Base-by-base conservation (phyloP, 2,329 filamentous ascomycete genomes). In the Teratosphaeria destructans region DNA sequence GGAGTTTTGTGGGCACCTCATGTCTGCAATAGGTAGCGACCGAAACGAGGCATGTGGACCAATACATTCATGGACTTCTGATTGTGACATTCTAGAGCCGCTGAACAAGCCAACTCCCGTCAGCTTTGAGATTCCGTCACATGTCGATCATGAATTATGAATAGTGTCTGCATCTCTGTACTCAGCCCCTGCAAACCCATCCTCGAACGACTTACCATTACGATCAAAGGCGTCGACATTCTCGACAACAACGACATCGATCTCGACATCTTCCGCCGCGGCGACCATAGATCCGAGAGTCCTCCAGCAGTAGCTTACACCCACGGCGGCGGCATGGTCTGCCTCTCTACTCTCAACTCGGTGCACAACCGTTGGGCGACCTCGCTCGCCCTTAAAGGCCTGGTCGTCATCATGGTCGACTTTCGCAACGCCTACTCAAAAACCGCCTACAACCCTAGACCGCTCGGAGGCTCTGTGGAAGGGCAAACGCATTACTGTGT, bases 281-380 rank as follows among this genome's bases (percentile, higher is more conserved):
- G 60, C 3, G 59, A 52, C n/a, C 57, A 64, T 4, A 32, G 39
- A 0, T 58, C 57, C 11, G 47, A 57, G 35, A 56, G 56, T 4
- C 54, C 70, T 5, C 67, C 70, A 10, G 61, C 57, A 16, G 65
- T 72, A 0, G n/a, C 70, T 5, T 70, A 71, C 61, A 56, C 65
- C 12, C 68, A 72, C 26, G 67, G 70, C 27, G 70, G 69, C n/a
- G 68, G 68, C 10, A 70, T 70, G 67, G 61, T 62, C 43, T 56
- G 60, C 49, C 49, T 62, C 39, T 55, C 43, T 11, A 67, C 65
- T 5, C 43, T 55, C 53, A 65, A 65, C 58, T 47, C 54, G 35
- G 61, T 67, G 8, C 70, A 72, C 52, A 32, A 62, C 16, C 63
- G 65, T 29, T 71, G 67, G 69, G 59, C 60, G 32, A 66, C 56